These are phyloP conservation scores for Leccinum glutinopallens DNA, from an alignment of 1,284 basidiomycete species.

Conservation along the genomic window DNA sequence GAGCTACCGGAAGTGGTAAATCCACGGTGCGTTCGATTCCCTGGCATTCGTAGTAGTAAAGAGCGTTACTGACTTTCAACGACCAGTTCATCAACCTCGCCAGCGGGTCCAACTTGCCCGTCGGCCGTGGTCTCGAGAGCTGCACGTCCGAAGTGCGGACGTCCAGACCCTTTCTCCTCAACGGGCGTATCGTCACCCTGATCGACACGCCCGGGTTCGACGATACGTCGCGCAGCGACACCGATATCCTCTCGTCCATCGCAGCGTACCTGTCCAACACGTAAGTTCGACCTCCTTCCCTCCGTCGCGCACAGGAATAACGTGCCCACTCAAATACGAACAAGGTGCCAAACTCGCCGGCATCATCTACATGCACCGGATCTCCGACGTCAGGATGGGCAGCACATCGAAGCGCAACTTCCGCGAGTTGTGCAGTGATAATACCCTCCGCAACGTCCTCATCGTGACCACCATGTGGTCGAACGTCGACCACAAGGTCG, in stretches of 20 bases:
- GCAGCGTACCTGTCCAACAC: conserved; percentile 38
- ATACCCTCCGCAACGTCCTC: conserved; percentile 48
- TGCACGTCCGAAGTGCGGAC: conserved; percentile 38
- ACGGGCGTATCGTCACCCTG: conserved; percentile 36
- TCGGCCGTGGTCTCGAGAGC: conserved; percentile 39
- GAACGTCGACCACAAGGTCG: conserved; percentile 38
- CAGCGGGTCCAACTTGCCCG: conserved; percentile 36
- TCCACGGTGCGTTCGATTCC: conserved; percentile 38
- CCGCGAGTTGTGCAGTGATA: conserved; percentile 52
- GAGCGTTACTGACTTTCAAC: conserved; percentile 6
- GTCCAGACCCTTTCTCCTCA: conserved; percentile 36
- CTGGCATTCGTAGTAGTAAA: background rate
- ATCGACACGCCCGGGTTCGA: conserved; percentile 47
- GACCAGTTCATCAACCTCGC: conserved; percentile 39
- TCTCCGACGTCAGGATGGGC: conserved; percentile 52
- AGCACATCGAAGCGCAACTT: conserved; percentile 55
- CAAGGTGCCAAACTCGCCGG: conserved; percentile 47
- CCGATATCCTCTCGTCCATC: conserved; percentile 43
- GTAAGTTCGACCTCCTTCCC: conserved; percentile 24
- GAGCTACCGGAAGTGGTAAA: conserved; percentile 48
- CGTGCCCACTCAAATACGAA: conserved; percentile 37
- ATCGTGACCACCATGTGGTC: conserved; percentile 58
- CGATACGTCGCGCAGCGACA: conserved; percentile 40
- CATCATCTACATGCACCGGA: conserved; percentile 58
- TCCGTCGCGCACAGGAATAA: background rate